Conservation (phyloP, 2,329 filamentous ascomycete genomes). For the Penicillium sp. region DNA sequence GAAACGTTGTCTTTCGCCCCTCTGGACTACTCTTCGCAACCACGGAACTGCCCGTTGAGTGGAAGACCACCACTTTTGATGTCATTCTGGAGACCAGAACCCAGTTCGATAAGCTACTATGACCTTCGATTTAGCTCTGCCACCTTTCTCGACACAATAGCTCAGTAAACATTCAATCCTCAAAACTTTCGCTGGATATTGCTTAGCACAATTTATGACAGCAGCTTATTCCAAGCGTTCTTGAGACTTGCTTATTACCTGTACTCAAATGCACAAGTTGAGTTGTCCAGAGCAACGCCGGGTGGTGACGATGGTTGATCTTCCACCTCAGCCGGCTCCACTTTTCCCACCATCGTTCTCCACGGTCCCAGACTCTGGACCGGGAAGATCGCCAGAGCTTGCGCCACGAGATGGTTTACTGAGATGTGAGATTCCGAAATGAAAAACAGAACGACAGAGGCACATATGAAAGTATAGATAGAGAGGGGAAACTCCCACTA, state of each 20-base stretch:
- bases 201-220: not conserved
- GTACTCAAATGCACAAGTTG: not conserved
- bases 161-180: not conserved
- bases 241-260: not conserved
- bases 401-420: not conserved
- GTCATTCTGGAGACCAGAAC: constrained; percentile 27
- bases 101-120: constrained; percentile 24
- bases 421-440: not conserved
- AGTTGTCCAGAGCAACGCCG: not conserved
- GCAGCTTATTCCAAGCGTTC: not conserved
- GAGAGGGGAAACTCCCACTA: not conserved
- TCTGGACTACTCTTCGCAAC: not conserved
- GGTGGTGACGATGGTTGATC: constrained; percentile 9
- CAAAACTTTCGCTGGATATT: not conserved
- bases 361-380: constrained; percentile 8
- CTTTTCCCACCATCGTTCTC: constrained; percentile 15
- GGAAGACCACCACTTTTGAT: constrained; percentile 22
- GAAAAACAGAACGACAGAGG: not conserved
- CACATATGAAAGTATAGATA: not conserved
- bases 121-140: constrained; percentile 9
- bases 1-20: not conserved
- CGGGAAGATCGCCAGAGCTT: not conserved
- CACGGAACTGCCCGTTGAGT: not conserved
- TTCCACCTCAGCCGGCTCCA: constrained; percentile 23
- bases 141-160: not conserved